Conservation (phyloP, 2,329 filamentous ascomycete species). For the Pseudocercospora eumusae region DNA sequence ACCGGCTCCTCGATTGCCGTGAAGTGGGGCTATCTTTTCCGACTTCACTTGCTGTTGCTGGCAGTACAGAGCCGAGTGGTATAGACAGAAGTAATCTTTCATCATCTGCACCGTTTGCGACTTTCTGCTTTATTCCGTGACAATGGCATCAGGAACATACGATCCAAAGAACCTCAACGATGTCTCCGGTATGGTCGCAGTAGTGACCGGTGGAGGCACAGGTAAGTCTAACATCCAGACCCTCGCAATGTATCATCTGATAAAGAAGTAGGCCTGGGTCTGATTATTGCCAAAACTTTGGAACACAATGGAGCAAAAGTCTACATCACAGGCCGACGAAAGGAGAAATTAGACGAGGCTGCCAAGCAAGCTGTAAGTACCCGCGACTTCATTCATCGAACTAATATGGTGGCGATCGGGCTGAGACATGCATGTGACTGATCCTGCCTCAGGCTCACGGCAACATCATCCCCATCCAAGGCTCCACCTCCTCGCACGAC, state of each 20-base stretch:
- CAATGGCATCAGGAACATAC: constrained; percentile 29
- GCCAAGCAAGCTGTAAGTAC: constrained; percentile 36
- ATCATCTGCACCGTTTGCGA: background rate
- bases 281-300: constrained; percentile 46
- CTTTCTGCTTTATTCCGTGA: background rate
- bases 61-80: background rate
- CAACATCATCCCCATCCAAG: constrained; percentile 47
- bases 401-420: background rate
- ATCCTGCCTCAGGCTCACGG: constrained; percentile 28
- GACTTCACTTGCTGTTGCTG: background rate
- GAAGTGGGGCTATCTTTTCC: background rate
- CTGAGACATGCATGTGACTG: background rate
- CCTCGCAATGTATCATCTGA: constrained; percentile 2
- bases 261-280: constrained; percentile 33
- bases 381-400: background rate
- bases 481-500: constrained; percentile 47
- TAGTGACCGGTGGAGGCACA: constrained; percentile 35
- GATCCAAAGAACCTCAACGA: constrained; percentile 30
- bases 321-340: constrained; percentile 50
- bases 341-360: constrained; percentile 46
- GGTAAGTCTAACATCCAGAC: background rate
- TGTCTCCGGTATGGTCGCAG: constrained; percentile 36
- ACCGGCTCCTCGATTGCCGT: constrained; percentile 4
- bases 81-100: background rate
- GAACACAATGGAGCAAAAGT: constrained; percentile 46